Conservation (phyloP, 176 grass and related monocot species). For the Rhynchospora breviuscula region DNA sequence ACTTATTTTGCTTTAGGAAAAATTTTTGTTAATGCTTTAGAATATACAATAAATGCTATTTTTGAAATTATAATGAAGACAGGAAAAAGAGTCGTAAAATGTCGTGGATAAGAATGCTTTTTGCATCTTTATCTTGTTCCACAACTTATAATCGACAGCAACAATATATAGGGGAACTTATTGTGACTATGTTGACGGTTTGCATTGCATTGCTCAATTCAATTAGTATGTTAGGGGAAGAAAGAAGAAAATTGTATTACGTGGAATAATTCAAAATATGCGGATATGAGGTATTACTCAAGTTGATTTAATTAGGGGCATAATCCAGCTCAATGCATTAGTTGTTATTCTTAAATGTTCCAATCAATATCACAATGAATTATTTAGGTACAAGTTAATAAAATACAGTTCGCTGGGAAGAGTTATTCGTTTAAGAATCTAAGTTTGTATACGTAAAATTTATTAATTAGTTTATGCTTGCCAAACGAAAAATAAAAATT, state of each 20-base stretch:
- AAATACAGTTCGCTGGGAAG: background rate
- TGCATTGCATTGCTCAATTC: background rate
- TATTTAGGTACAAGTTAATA: background rate
- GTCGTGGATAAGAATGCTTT: no score
- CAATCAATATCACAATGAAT: background rate
- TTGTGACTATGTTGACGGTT: background rate
- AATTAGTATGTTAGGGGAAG: background rate
- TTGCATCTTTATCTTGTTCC: no score
- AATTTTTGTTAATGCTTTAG: no score
- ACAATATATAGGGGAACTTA: no score
- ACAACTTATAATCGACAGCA: no score
- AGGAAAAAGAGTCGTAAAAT: no score
- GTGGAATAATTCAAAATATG: background rate
- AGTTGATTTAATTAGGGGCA: background rate
- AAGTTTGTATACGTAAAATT: background rate
- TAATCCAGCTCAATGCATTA: background rate
- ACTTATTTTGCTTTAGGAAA: no score
- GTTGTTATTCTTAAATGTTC: background rate
- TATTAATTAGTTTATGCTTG: background rate
- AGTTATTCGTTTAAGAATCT: background rate
- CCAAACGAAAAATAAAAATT: background rate
- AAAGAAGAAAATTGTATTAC: background rate
- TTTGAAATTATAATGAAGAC: no score
- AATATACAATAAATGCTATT: no score
- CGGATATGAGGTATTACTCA: background rate